Evolutionary conservation across 352 stramenopile species (phyloP).

Genomic region (Globisporangium acanthophoron): DNA sequence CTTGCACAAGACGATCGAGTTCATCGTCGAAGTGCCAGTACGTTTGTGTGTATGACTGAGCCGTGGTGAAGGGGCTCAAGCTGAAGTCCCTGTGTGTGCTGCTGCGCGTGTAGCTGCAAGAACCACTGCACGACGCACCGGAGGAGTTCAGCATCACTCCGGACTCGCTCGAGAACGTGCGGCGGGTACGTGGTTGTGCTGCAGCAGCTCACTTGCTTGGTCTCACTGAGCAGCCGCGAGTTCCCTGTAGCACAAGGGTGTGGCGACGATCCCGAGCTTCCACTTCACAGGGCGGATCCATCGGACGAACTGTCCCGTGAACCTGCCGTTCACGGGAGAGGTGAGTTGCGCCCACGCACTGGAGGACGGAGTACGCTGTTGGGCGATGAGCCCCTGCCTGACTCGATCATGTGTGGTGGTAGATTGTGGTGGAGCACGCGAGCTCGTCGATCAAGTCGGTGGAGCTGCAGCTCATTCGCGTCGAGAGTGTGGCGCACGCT

Average conservation of each 20-base stretch:
- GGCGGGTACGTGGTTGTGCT: constrained; percentile 24
- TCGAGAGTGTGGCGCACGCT: constrained; percentile 80
- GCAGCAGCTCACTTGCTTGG: neutral
- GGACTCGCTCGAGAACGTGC: constrained; percentile 80
- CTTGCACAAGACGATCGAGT: constrained; percentile 81
- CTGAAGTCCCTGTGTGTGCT: neutral
- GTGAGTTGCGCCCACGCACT: constrained; percentile 16
- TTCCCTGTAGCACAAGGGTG: constrained; percentile 31
- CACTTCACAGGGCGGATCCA: constrained; percentile 80
- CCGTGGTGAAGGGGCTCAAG: constrained; percentile 1
- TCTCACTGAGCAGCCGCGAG: neutral
- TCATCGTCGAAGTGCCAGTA: constrained; percentile 89
- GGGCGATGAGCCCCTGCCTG: neutral
- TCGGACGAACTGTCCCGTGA: constrained; percentile 87
- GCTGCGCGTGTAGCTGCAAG: constrained; percentile 23
- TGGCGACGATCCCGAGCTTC: constrained; percentile 66
- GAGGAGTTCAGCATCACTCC: constrained; percentile 82
- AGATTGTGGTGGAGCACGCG: constrained; percentile 78
- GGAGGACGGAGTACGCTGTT: neutral
- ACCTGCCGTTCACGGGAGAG: constrained; percentile 87
- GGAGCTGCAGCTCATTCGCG: constrained; percentile 88
- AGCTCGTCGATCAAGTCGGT: constrained; percentile 81
- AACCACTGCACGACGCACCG: constrained; percentile 56
- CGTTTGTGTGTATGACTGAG: constrained; percentile 1
- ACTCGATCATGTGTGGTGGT: neutral